Conservation (phyloP, 495 filamentous ascomycete species). For the Aspergillus bertholletiae region DNA sequence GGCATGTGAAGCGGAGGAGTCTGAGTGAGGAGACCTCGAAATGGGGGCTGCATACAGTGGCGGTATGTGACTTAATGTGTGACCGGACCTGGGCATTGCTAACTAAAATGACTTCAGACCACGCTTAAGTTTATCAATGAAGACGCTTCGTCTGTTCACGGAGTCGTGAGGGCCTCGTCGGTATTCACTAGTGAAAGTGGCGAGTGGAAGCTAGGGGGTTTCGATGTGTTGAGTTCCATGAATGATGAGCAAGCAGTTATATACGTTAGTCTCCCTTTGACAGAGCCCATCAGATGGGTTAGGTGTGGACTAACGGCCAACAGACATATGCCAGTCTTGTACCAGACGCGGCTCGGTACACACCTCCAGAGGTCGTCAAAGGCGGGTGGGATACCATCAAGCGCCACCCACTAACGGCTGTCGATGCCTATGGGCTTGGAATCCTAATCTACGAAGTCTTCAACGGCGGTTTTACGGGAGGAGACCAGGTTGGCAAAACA, state of each 20-base stretch:
- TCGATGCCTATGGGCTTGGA: constrained; percentile 85
- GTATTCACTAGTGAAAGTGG: constrained; percentile 92
- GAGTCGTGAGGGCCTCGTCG: constrained; percentile 76
- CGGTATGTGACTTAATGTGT: constrained; percentile 45
- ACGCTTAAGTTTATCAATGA: constrained; percentile 95
- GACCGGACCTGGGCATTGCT: not conserved
- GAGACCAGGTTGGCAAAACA: constrained; percentile 76
- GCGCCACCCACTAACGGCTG: constrained; percentile 72
- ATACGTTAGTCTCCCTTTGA: constrained; percentile 56
- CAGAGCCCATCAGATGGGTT: not conserved
- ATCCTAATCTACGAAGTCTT: constrained; percentile 86
- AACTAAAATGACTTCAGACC: constrained; percentile 46
- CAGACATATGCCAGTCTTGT: constrained; percentile 83
- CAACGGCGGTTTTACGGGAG: constrained; percentile 69
- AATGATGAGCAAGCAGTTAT: constrained; percentile 93
- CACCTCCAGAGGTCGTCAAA: constrained; percentile 81
- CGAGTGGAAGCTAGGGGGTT: constrained; percentile 94
- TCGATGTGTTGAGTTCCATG: constrained; percentile 89
- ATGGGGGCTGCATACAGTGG: constrained; percentile 87
- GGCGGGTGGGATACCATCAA: constrained; percentile 86
- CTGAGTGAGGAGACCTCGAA: constrained; percentile 85
- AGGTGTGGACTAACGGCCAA: not conserved
- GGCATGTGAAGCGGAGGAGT: constrained; percentile 81
- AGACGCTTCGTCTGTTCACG: constrained; percentile 87
- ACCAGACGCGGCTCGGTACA: constrained; percentile 76